A percentile compares a stretch with the other conserved stretches of the same genome.
phyloP scores from a whole-genome alignment of 139 green algal species.

The Chlamydomonas eustigma region DNA sequence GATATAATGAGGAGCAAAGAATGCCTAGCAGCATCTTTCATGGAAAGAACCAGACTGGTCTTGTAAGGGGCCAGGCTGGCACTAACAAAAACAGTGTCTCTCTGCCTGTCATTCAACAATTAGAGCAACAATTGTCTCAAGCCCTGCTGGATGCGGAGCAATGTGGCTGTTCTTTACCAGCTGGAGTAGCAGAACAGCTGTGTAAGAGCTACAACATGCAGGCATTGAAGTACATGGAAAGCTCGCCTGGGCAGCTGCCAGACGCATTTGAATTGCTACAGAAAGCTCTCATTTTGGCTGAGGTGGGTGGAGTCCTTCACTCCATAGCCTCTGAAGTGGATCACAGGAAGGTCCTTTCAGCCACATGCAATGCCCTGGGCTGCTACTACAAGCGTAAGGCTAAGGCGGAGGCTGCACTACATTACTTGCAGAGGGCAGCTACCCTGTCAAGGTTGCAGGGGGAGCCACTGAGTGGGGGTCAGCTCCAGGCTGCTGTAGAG shows the following conservation, averaged over 20 bases:
- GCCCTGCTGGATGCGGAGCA: not conserved
- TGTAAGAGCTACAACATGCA: constrained; percentile 24
- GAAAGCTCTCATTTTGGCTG: constrained; percentile 25
- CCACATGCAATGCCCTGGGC: constrained; percentile 27
- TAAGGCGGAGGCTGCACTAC: constrained; percentile 8
- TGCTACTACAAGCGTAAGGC: constrained; percentile 18
- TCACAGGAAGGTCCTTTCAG: not conserved
- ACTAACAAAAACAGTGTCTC: too few relatives aligned
- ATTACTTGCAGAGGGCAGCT: constrained; percentile 13
- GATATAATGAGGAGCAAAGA: too few relatives aligned
- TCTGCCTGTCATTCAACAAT: not conserved
- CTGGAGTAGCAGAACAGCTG: constrained; percentile 2
- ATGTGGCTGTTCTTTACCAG: not conserved
- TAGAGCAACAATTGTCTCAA: constrained; percentile 1
- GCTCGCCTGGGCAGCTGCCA: not conserved
- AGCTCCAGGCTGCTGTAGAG: not conserved
- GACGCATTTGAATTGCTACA: constrained; percentile 21
- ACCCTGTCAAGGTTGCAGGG: constrained; percentile 1
- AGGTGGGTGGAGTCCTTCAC: constrained; percentile 10
- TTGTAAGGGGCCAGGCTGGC: too few relatives aligned
- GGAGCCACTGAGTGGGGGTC: not conserved
- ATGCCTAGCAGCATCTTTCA: too few relatives aligned
- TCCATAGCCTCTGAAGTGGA: not conserved
- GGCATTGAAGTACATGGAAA: constrained; percentile 18
- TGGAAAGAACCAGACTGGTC: too few relatives aligned